Evolutionary conservation across 2,329 filamentous ascomycete species (phyloP).

Genomic region (Hypomyces perniciosus): DNA sequence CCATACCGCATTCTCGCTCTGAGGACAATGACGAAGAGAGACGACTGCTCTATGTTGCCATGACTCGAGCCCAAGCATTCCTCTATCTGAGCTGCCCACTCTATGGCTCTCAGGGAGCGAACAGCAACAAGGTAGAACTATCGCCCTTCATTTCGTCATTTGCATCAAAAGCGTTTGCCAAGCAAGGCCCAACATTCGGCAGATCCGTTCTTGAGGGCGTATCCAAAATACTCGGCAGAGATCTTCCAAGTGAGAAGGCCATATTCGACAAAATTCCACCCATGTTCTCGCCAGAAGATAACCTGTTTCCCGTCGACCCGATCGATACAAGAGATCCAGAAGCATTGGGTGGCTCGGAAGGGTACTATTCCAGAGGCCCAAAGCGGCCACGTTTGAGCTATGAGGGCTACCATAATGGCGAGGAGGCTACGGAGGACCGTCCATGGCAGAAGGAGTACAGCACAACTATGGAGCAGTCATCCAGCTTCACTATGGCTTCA

Average conservation of each 20-base stretch:
- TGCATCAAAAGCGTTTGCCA: conserved; percentile 36
- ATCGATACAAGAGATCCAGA: conserved; percentile 31
- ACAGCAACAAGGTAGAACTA: conserved; percentile 52
- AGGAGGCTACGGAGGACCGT: conserved; percentile 22
- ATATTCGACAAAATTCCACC: conserved; percentile 48
- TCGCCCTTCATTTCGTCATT: conserved; percentile 64
- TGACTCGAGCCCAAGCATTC: conserved; percentile 85
- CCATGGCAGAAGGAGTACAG: conserved; percentile 40
- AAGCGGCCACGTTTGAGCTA: conserved; percentile 26
- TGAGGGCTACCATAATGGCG: conserved; percentile 9
- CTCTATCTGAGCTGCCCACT: conserved; percentile 79
- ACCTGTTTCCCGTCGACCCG: conserved; percentile 61
- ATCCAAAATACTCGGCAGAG: conserved; percentile 63
- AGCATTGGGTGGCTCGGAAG: conserved; percentile 16
- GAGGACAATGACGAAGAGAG: conserved; percentile 86
- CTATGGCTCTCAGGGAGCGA: conserved; percentile 53
- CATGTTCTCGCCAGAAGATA: conserved; percentile 58
- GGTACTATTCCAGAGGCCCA: conserved; percentile 18
- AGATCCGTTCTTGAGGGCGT: conserved; percentile 57
- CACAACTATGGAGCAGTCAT: conserved; percentile 57
- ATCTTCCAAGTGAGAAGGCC: conserved; percentile 48
- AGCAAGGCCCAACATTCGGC: conserved; percentile 65
- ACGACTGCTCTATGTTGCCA: conserved; percentile 85
- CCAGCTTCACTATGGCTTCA: conserved; percentile 53
- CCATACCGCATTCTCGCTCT: conserved; percentile 79